Percentiles rank a stretch among this genome's conserved stretches.
Evolutionary conservation across 768 basidiomycete genomes (phyloP).

Genomic region (Russula virescens): DNA sequence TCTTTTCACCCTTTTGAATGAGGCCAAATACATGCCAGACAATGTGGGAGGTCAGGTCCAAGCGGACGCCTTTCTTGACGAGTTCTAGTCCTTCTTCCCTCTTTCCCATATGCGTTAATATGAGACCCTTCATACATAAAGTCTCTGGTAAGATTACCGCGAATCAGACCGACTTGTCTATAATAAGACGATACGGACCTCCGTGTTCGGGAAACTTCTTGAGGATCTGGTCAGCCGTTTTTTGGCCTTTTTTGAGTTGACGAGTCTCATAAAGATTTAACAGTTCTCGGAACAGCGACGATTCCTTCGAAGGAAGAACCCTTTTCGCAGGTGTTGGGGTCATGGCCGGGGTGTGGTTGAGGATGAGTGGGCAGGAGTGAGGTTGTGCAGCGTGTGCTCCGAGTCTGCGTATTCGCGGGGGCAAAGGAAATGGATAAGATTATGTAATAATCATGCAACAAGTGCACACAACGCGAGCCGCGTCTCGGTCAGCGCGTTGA

Average conservation of each 20-base stretch:
- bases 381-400: no score
- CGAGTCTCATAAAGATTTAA: conserved; percentile 83
- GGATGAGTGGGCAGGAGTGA: background rate
- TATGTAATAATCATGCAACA: conserved; percentile 13
- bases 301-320: conserved; percentile 75
- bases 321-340: conserved; percentile 38
- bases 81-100: conserved; percentile 78
- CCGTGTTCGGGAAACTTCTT: conserved; percentile 96
- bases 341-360: conserved; percentile 11
- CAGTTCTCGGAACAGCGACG: conserved; percentile 78
- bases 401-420: no score
- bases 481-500: conserved; percentile 15
- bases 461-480: conserved; percentile 23
- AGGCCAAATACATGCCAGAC: conserved; percentile 98
- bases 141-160: conserved; percentile 56
- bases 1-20: conserved; percentile 89
- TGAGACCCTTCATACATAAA: conserved; percentile 91
- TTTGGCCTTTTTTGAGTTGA: conserved; percentile 83
- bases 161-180: conserved; percentile 13
- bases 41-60: conserved; percentile 86
- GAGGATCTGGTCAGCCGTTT: conserved; percentile 88
- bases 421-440: background rate
- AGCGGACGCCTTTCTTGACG: conserved; percentile 75
- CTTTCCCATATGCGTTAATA: conserved; percentile 72
- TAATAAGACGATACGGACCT: conserved; percentile 41